Evolutionary conservation across 176 grass and related monocot species (phyloP).

Genomic region (Thinopyrum elongatum): DNA sequence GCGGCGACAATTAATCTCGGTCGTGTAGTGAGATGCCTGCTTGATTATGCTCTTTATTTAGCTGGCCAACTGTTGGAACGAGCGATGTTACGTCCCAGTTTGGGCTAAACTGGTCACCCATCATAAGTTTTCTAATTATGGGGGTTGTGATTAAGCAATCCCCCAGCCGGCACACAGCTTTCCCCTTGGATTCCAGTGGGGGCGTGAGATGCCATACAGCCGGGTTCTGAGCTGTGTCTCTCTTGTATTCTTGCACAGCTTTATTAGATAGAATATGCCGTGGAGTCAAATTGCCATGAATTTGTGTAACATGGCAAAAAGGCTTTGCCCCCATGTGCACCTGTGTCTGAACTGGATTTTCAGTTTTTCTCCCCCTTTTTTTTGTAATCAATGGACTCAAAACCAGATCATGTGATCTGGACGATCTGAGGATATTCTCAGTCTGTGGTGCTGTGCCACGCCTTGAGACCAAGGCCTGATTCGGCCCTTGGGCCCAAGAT

Average conservation of each 20-base stretch:
- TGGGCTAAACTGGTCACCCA: background rate
- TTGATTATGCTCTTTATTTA: background rate
- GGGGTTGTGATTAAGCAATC: background rate
- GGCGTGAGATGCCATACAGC: constrained; percentile 24
- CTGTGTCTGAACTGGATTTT: constrained; percentile 35
- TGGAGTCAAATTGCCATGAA: constrained; percentile 21
- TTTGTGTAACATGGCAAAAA: background rate
- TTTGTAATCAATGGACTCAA: background rate
- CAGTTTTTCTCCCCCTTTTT: background rate
- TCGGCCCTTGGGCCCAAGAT: constrained; percentile 15
- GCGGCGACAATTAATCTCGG: background rate
- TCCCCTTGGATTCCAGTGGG: constrained; percentile 27
- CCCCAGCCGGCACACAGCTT: background rate
- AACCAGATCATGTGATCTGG: constrained; percentile 16
- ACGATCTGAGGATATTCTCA: background rate
- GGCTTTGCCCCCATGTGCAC: constrained; percentile 35
- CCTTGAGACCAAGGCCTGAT: background rate
- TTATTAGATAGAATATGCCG: constrained; percentile 30
- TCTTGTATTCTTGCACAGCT: constrained; percentile 36
- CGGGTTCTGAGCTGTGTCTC: constrained; percentile 36
- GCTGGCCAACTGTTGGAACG: background rate
- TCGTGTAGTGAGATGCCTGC: background rate
- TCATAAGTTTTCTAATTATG: background rate
- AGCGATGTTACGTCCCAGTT: background rate
- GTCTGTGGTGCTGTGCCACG: constrained; percentile 10